A percentile compares a stretch with the other conserved stretches of the same genome.
phyloP scores from a whole-genome alignment of 768 basidiomycete genomes.

The Trametes coccinea region DNA sequence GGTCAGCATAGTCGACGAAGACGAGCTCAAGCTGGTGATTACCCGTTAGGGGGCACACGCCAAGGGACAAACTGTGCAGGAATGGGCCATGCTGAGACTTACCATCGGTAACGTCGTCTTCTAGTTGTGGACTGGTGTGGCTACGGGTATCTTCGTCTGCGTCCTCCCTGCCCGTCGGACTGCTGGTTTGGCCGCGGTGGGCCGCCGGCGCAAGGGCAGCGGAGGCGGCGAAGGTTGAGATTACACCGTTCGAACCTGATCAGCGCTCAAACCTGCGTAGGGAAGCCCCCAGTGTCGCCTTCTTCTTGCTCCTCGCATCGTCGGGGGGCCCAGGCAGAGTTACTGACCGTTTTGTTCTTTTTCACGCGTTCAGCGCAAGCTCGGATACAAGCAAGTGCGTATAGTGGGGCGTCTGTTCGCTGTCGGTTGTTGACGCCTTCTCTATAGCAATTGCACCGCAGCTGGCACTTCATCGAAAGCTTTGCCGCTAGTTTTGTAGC shows the following conservation, averaged over 20 bases:
- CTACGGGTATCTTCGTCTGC: conserved; percentile 84
- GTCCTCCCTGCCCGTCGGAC: conserved; percentile 26
- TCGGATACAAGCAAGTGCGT: conserved; percentile 81
- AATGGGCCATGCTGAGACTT: conserved; percentile 35
- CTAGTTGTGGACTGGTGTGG: conserved; percentile 71
- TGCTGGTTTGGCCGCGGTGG: conserved; percentile 29
- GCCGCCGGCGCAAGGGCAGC: conserved; percentile 29
- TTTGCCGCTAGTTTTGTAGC: conserved; percentile 88
- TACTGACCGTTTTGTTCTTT: conserved; percentile 50
- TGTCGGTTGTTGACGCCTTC: background rate
- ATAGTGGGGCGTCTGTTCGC: background rate
- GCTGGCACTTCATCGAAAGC: conserved; percentile 80
- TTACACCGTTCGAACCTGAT: conserved; percentile 97
- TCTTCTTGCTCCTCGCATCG: conserved; percentile 41
- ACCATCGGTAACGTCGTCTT: conserved; percentile 73
- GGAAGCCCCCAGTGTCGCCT: conserved; percentile 81
- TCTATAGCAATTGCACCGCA: conserved; percentile 78
- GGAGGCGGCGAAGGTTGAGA: conserved; percentile 75
- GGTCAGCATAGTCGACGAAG: conserved; percentile 37
- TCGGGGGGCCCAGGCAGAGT: conserved; percentile 39
- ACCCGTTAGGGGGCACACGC: conserved; percentile 25
- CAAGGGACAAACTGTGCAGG: conserved; percentile 32
- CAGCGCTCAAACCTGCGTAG: conserved; percentile 98
- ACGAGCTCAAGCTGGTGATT: conserved; percentile 62
- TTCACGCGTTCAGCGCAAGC: conserved; percentile 49